Base-by-base conservation (phyloP, 208 protist genomes). In the Blastocrithidia nonstop region DNA sequence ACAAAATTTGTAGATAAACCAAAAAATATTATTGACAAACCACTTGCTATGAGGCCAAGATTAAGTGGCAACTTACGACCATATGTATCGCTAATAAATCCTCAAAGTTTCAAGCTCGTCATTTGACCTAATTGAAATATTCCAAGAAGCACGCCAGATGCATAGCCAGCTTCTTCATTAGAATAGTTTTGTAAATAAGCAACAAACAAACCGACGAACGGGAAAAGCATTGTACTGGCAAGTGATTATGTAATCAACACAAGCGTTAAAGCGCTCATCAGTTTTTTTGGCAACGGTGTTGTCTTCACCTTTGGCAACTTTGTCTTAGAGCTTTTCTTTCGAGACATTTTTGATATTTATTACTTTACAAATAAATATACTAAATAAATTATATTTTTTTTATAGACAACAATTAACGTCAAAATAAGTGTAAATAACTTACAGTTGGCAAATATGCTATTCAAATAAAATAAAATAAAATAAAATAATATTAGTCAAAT, bases 41-140 rank as follows among this genome's bases (percentile, higher is more conserved):
- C 69, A 27, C 76, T 66, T 2, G 29, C 58, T 13, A 55, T 16
- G 3, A 91, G 50, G 15, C 76, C 76, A 33, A 66, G 7, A 11
- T 54, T 49, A 36, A 91, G 61, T 11, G 64, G 39, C 2, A 73
- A 4, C 15, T 66, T 61, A 3, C 81, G 71, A 15, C 81, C 81
- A 36, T 83, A 67, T 23, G 36, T 56, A 36, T 91, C 72, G 44
- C 81, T 91, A 13, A 84, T 3, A 25, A 28, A 28, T 23, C 81
- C 71, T 74, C 75, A 91, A 28, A 70, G 32, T 45, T 73, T 86
- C 1, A 67, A 42, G 41, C 67, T 82, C 4, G 83, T 9, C n/a
- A 91, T 71, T 48, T 87, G 76, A 2, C 81, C 81, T 9, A 87
- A 47, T 73, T 87, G 84, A 45, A 85, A 91, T 6, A 77, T 52